Evolutionary conservation across 2,329 filamentous ascomycete genomes (phyloP).

Genomic region (Massarina eburnea): DNA sequence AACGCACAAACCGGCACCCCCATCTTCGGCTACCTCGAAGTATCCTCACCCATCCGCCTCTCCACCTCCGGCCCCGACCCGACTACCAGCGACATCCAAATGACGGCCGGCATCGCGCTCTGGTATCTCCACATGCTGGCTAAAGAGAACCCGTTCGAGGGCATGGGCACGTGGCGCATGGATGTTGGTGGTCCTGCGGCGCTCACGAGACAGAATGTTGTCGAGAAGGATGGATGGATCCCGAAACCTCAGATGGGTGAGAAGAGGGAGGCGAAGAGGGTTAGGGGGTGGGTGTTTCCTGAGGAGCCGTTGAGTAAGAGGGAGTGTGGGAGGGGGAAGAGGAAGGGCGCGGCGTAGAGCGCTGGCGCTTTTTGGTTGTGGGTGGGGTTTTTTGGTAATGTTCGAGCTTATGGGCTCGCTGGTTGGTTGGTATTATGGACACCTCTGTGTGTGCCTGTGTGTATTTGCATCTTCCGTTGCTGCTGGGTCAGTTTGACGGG

Average conservation of each 20-base stretch:
- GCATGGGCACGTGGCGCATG: constrained; percentile 65
- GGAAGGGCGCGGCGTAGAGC: constrained; percentile 16
- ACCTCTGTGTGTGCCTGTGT: too few species aligned
- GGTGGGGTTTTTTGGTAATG: background rate
- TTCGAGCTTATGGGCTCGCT: constrained; percentile 2
- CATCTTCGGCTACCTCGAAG: constrained; percentile 86
- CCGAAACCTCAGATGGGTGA: constrained; percentile 70
- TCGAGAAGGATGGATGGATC: constrained; percentile 74
- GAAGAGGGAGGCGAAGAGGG: constrained; percentile 75
- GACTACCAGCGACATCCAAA: constrained; percentile 48
- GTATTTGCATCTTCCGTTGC: too few species aligned
- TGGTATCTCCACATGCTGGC: constrained; percentile 78
- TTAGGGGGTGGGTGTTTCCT: constrained; percentile 73
- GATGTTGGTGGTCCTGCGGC: constrained; percentile 77
- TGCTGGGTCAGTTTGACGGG: too few species aligned
- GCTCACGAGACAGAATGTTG: constrained; percentile 68
- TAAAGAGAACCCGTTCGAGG: constrained; percentile 59
- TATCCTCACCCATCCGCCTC: constrained; percentile 61
- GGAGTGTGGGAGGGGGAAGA: constrained; percentile 53
- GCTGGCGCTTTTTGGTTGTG: too few species aligned
- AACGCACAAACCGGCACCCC: constrained; percentile 59
- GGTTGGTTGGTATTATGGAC: too few species aligned
- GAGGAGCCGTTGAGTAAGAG: constrained; percentile 72
- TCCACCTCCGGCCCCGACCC: constrained; percentile 43
- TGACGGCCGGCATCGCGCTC: constrained; percentile 73